Evolutionary conservation across 768 basidiomycete species (phyloP).

Genomic region (Podaxis sp.): DNA sequence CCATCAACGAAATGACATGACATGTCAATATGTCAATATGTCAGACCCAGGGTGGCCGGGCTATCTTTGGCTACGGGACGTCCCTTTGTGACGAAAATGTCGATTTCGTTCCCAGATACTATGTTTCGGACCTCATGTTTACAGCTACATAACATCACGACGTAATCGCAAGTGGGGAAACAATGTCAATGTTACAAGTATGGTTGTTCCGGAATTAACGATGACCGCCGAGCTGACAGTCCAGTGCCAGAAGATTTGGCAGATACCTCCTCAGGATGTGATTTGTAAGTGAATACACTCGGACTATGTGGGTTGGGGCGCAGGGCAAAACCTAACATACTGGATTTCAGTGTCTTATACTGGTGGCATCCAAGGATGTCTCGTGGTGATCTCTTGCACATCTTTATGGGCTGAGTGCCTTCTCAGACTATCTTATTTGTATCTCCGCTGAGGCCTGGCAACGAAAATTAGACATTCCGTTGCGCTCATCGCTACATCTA

Average conservation of each 20-base stretch:
- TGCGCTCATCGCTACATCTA: background rate
- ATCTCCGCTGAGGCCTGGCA: background rate
- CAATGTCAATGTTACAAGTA: constrained; percentile 1
- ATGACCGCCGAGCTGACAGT: constrained; percentile 13
- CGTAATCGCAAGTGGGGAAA: constrained; percentile 7
- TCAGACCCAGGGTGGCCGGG: constrained; percentile 1
- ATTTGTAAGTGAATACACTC: background rate
- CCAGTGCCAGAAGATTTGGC: background rate
- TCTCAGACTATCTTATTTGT: background rate
- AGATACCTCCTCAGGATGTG: constrained; percentile 1
- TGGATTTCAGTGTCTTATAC: background rate
- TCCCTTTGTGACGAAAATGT: constrained; percentile 8
- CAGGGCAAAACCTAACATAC: background rate
- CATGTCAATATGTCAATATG: constrained; percentile 9
- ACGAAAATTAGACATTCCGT: background rate
- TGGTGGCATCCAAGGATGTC: no score
- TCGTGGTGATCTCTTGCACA: no score
- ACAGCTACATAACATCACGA: constrained; percentile 8
- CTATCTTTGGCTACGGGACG: constrained; percentile 2
- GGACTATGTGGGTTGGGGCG: background rate
- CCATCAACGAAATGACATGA: constrained; percentile 11
- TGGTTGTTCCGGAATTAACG: constrained; percentile 10
- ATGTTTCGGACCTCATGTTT: background rate
- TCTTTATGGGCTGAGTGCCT: no score
- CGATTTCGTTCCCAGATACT: background rate